Evolutionary conservation across 495 filamentous ascomycete genomes (phyloP).

Genomic region (Neohortaea acidophila): DNA sequence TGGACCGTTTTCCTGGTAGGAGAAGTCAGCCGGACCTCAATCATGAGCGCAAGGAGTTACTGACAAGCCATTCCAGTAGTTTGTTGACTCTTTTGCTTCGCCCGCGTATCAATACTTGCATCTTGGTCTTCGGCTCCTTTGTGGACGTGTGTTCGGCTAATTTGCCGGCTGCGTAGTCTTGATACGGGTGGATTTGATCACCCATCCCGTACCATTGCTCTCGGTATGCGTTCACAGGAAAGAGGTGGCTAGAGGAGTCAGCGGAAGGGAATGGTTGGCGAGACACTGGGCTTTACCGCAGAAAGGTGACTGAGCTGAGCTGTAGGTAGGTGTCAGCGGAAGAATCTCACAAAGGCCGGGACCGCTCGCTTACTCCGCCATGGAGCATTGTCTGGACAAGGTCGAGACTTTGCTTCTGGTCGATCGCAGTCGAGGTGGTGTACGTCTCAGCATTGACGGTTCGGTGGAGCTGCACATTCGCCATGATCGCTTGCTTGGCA

Average conservation of each 20-base stretch:
- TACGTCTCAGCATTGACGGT: constrained; percentile 5
- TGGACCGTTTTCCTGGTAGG: constrained; percentile 30
- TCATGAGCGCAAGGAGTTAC: constrained; percentile 12
- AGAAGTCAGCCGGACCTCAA: background rate
- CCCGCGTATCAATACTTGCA: constrained; percentile 28
- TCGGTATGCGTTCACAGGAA: constrained; percentile 20
- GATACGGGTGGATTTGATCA: constrained; percentile 16
- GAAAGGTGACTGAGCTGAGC: constrained; percentile 20
- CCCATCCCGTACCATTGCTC: constrained; percentile 13
- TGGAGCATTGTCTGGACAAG: constrained; percentile 36
- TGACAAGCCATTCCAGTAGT: constrained; percentile 33
- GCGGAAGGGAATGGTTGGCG: background rate
- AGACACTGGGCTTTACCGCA: constrained; percentile 14
- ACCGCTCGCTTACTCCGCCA: constrained; percentile 19
- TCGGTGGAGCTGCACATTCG: constrained; percentile 14
- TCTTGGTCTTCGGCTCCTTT: background rate
- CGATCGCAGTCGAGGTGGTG: constrained; percentile 11
- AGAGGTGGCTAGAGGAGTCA: constrained; percentile 15
- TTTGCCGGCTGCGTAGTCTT: constrained; percentile 20
- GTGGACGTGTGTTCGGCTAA: constrained; percentile 18
- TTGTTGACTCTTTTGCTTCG: constrained; percentile 26
- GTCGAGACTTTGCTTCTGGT: constrained; percentile 34
- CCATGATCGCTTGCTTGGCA: constrained; percentile 13
- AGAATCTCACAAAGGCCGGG: too few species aligned
- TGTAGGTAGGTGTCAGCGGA: constrained; percentile 7